Conservation (phyloP, 345 rosid genomes). For the Eucalyptus sp. region DNA sequence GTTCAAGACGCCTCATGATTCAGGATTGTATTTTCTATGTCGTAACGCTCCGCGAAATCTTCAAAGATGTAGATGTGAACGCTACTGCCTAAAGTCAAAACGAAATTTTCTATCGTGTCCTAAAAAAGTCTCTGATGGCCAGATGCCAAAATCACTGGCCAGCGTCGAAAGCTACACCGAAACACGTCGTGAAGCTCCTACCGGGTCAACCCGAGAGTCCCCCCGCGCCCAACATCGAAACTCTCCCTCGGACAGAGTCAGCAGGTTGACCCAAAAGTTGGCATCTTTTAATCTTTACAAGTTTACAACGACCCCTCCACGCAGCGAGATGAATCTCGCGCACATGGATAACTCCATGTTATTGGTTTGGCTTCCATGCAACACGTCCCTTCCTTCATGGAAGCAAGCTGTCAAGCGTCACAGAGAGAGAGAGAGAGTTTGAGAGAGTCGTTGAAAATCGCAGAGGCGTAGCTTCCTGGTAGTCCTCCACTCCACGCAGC, state of each 20-base stretch:
- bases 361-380: not conserved
- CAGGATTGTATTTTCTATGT: not conserved
- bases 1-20: not conserved
- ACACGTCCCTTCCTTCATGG: not conserved
- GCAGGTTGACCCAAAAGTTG: not conserved
- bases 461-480: slow-evolving; percentile 6
- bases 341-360: not conserved
- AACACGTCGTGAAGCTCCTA: not conserved
- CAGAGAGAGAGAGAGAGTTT: not conserved
- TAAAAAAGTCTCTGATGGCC: not conserved
- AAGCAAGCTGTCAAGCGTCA: not conserved
- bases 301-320: not conserved
- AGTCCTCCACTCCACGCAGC: not conserved
- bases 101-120: not conserved
- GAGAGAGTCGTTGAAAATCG: not conserved
- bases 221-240: not conserved
- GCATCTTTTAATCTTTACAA: not conserved
- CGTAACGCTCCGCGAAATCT: not conserved
- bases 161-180: not conserved
- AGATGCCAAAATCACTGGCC: not conserved
- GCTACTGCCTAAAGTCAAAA: not conserved
- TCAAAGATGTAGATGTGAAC: not conserved
- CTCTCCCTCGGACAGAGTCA: not conserved
- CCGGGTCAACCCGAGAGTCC: not conserved
- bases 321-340: not conserved